Evolutionary conservation across 345 rosid genomes (phyloP), one percentile per base, ranked within the genome.

Genomic region (Lenwebbia sp.): DNA sequence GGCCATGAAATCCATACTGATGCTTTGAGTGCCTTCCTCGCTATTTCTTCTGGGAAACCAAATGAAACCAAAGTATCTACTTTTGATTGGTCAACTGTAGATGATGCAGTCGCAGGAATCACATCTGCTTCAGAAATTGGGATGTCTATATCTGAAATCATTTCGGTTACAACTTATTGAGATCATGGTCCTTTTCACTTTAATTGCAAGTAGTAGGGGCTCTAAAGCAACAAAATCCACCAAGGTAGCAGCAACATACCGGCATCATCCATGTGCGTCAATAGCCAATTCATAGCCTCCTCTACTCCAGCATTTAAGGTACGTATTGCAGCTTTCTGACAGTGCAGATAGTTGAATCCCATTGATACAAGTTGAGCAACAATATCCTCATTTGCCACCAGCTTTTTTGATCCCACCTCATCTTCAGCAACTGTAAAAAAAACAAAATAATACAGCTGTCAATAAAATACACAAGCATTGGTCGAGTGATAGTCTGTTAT

Each of bases 231-330:
- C 81, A 70, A 37, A n/a, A 54, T 83, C 41, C 33, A 83, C 41
- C 49, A 65, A 85, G 52, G 56, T 41, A 56, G 52, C 41, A 57
- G 23, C 37, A 5, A 87, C 55, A 84, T 92, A 97, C 99, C 99
- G 89, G 98, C 91, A 90, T 97, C 99, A 89, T 94, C 98, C 98
- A 95, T 92, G 92, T 97, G 99, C 81, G 94, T 89, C 85, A 97
- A 94, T 84, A 97, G 87, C 99, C 99, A 97, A 88, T 94, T 97
- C 99, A 94, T 97, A 55, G 99, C 99, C 91, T 95, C 99, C 90
- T 97, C 99, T 10, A 94, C 93, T 84, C 99, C 99, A 56, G 90
- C 91, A 89, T 97, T 97, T 81, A 91, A 94, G 82, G 99, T 94
- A 85, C 90, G 93, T 88, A 97, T 91, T 82, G 96, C 98, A 81